These are phyloP conservation scores for Coemansia sp. DNA, from an alignment of 192 early-diverging fungal genomes.

Conservation along the genomic window DNA sequence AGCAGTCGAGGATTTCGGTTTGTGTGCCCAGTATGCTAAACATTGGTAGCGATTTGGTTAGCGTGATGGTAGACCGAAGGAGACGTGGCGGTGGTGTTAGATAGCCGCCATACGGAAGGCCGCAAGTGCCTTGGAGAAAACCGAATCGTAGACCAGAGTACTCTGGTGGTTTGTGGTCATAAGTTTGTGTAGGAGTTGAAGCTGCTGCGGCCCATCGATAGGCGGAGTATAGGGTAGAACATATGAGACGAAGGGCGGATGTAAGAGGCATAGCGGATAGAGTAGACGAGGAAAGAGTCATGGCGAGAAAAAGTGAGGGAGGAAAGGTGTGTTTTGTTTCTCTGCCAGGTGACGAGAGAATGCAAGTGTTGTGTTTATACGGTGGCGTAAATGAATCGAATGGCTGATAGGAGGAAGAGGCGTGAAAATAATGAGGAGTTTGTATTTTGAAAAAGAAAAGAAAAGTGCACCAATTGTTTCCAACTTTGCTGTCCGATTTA, in stretches of 20 bases:
- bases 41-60: conserved; percentile 22
- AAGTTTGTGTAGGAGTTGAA: neutral
- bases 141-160: conserved; percentile 37
- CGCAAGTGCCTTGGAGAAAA: conserved; percentile 32
- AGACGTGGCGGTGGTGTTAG: conserved; percentile 9
- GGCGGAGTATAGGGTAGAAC: conserved; percentile 17
- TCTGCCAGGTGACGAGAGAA: neutral
- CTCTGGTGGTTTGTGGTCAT: conserved; percentile 19
- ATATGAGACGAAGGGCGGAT: conserved; percentile 2
- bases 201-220: conserved; percentile 16
- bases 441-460: neutral
- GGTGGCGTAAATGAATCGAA: neutral
- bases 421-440: neutral
- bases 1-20: conserved; percentile 23
- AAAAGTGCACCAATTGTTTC: neutral
- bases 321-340: neutral
- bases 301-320: neutral
- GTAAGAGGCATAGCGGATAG: conserved; percentile 2
- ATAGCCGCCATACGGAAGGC: conserved; percentile 32
- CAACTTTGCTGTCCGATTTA: neutral
- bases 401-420: neutral
- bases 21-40: conserved; percentile 32
- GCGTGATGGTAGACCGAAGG: conserved; percentile 14
- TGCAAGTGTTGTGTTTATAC: neutral
- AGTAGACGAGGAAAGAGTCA: neutral